Evolutionary conservation across 2,329 filamentous ascomycete species (phyloP).

Genomic region (Pyricularia grisea): DNA sequence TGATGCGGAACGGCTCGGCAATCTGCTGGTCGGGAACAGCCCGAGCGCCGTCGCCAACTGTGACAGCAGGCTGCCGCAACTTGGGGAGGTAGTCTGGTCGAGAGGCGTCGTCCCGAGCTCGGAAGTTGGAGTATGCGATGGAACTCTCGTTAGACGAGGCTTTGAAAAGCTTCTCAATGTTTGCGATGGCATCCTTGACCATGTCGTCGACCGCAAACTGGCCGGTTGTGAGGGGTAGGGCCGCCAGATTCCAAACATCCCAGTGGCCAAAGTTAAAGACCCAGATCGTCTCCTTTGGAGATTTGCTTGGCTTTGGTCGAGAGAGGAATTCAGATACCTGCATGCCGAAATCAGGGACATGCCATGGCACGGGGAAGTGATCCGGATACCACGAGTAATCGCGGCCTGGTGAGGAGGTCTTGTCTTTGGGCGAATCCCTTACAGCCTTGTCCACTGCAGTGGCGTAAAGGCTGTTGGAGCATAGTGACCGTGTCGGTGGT

Average conservation of each 20-base stretch:
- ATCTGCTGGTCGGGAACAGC: neutral
- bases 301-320: conserved; percentile 19
- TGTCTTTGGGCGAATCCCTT: conserved; percentile 17
- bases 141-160: conserved; percentile 30
- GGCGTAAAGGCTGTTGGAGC: conserved; percentile 45
- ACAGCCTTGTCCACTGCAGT: conserved; percentile 26
- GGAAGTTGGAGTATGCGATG: conserved; percentile 29
- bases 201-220: conserved; percentile 26
- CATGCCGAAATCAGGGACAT: conserved; percentile 29
- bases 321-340: conserved; percentile 38
- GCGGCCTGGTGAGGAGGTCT: conserved; percentile 22
- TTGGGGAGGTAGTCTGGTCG: conserved; percentile 22
- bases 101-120: neutral
- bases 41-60: neutral
- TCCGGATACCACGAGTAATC: conserved; percentile 33
- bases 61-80: neutral
- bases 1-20: conserved; percentile 31
- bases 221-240: conserved; percentile 30
- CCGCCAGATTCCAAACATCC: conserved; percentile 43
- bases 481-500: conserved; percentile 29
- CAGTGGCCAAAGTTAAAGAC: conserved; percentile 44
- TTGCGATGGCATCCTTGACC: conserved; percentile 29
- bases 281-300: conserved; percentile 40
- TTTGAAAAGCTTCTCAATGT: conserved; percentile 36
- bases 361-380: conserved; percentile 29